Conservation (phyloP, 768 basidiomycete genomes). For the Saitozyma podzolica region DNA sequence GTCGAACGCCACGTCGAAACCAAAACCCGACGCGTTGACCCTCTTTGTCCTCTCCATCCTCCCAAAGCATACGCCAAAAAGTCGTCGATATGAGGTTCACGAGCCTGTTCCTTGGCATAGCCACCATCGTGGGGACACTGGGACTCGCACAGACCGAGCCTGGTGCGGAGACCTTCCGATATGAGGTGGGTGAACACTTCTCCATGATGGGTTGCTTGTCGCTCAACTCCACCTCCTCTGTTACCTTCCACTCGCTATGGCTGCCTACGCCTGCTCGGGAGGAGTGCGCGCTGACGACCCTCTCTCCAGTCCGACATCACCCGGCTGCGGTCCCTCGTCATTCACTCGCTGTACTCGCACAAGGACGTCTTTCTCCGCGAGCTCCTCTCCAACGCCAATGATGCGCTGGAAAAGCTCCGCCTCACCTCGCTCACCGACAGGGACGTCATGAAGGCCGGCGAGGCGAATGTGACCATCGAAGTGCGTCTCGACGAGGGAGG, state of each 20-base stretch:
- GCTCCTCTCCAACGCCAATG: conserved; percentile 64
- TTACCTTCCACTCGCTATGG: background rate
- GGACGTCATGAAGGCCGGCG: conserved; percentile 65
- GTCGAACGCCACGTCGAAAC: too few species aligned
- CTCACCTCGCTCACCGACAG: conserved; percentile 79
- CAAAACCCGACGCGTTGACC: too few species aligned
- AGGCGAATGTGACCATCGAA: conserved; percentile 85
- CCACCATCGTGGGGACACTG: too few species aligned
- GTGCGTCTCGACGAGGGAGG: conserved; percentile 66
- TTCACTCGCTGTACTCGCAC: conserved; percentile 61
- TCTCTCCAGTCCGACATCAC: conserved; percentile 78
- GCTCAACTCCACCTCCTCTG: too few species aligned
- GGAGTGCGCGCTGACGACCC: background rate
- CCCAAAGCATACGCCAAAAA: too few species aligned
- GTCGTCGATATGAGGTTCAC: too few species aligned
- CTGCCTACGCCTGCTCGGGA: background rate
- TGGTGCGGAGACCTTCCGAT: conserved; percentile 30
- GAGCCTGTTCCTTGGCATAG: too few species aligned
- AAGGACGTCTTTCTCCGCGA: conserved; percentile 66
- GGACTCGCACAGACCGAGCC: too few species aligned
- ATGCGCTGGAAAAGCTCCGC: conserved; percentile 92
- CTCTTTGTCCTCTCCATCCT: too few species aligned
- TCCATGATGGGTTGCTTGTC: too few species aligned
- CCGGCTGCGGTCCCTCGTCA: conserved; percentile 87
- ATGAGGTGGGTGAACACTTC: conserved; percentile 28